A percentile compares a stretch with the other conserved stretches of the same genome.
These are phyloP conservation scores for Pseudotsuga menziesii DNA, from an alignment of 75 land plant species.

Conservation along the genomic window DNA sequence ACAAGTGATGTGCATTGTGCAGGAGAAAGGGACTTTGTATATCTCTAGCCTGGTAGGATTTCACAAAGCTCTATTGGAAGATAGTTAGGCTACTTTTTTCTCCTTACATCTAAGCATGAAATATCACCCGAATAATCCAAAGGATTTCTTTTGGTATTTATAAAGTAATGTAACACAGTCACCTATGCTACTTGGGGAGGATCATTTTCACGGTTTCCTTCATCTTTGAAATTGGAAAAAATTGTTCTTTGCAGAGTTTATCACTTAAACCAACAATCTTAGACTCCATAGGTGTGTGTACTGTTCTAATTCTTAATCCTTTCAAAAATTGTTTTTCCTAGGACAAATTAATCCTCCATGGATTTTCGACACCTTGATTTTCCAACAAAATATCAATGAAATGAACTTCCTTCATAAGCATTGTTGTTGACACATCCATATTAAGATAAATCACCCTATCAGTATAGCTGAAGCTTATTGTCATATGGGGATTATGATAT, in stretches of 20 bases:
- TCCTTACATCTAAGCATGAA: slow-evolving; percentile 86
- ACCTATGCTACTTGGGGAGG: slow-evolving; percentile 33
- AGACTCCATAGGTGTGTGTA: slow-evolving; percentile 48
- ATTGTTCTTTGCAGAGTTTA: slow-evolving; percentile 37
- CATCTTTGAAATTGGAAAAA: slow-evolving; percentile 39
- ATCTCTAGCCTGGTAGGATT: slow-evolving; percentile 66
- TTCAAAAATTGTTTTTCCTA: slow-evolving; percentile 74
- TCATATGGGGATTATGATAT: too few species aligned
- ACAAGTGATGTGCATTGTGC: slow-evolving; percentile 53
- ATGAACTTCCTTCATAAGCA: slow-evolving; percentile 39
- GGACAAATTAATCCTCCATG: slow-evolving; percentile 34
- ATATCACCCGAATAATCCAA: slow-evolving; percentile 44
- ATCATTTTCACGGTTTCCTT: slow-evolving; percentile 12
- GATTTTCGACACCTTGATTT: slow-evolving; percentile 20
- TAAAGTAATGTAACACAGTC: slow-evolving; percentile 69
- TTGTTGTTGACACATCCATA: slow-evolving; percentile 74
- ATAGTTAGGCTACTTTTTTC: slow-evolving; percentile 62
- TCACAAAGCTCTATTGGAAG: slow-evolving; percentile 82
- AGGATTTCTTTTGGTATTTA: slow-evolving; percentile 20
- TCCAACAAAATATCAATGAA: slow-evolving; percentile 42
- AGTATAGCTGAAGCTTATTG: too few species aligned
- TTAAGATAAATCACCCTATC: too few species aligned
- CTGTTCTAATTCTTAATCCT: slow-evolving; percentile 56
- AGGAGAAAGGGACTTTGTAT: slow-evolving; percentile 57
- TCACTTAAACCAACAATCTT: slow-evolving; percentile 79